Conservation (phyloP, 495 filamentous ascomycete genomes). For the Cercophora scortea region DNA sequence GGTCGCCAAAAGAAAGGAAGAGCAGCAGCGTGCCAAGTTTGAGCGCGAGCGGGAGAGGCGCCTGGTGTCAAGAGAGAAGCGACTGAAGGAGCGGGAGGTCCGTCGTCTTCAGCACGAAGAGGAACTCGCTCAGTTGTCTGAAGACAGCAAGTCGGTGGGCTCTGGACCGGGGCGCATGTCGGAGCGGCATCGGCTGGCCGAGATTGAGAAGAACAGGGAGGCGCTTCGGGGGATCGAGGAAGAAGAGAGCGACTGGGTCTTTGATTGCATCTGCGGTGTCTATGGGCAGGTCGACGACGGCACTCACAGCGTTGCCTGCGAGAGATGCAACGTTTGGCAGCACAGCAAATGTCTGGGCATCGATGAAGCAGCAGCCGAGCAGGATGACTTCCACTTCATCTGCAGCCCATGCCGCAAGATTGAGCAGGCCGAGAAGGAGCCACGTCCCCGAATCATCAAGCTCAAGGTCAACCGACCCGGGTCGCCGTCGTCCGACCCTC, state of each 20-base stretch:
- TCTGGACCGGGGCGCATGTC: slow-evolving; percentile 59
- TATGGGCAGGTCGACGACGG: slow-evolving; percentile 92
- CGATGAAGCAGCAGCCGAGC: slow-evolving; percentile 64
- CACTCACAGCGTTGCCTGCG: slow-evolving; percentile 88
- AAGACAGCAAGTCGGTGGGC: slow-evolving; percentile 62
- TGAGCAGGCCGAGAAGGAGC: slow-evolving; percentile 27
- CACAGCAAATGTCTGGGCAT: slow-evolving; percentile 87
- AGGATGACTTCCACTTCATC: slow-evolving; percentile 82
- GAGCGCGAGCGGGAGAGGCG: slow-evolving; percentile 70
- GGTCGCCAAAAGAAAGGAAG: slow-evolving; percentile 58
- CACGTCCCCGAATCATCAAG: slow-evolving; percentile 50
- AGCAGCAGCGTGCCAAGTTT: slow-evolving; percentile 57
- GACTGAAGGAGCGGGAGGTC: slow-evolving; percentile 72
- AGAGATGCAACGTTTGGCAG: slow-evolving; percentile 93
- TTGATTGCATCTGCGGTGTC: slow-evolving; percentile 87
- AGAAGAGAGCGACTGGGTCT: slow-evolving; percentile 83
- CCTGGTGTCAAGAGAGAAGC: slow-evolving; percentile 76
- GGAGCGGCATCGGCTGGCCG: slow-evolving; percentile 67
- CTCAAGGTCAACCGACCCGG: slow-evolving; percentile 62
- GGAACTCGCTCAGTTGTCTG: slow-evolving; percentile 68
- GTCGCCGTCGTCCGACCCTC: slow-evolving; percentile 11
- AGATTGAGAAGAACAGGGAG: slow-evolving; percentile 68
- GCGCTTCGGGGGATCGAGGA: slow-evolving; percentile 61
- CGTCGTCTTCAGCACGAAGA: slow-evolving; percentile 76
- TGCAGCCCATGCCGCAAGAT: slow-evolving; percentile 66